Evolutionary conservation across 805 yeast species (phyloP).

Genomic region (Ogataea sp.): DNA sequence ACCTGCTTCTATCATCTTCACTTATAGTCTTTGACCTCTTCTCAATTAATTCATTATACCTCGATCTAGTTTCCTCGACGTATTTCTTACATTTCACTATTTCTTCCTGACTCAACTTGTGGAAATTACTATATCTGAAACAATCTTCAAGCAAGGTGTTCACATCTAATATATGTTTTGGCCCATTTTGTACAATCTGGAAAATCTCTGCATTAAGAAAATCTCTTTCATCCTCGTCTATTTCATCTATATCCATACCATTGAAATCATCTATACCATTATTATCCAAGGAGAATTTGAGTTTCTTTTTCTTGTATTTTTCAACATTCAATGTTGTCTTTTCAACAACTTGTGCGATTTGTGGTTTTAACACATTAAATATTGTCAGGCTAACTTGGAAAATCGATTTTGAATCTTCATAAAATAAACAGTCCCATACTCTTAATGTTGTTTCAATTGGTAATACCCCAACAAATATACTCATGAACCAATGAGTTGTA

Average conservation of each 20-base stretch:
- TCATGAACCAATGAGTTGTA: constrained; percentile 98
- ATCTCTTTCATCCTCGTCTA: constrained; percentile 20
- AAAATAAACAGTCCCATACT: constrained; percentile 92
- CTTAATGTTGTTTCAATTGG: constrained; percentile 86
- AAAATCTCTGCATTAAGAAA: constrained; percentile 39
- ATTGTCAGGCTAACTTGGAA: constrained; percentile 79
- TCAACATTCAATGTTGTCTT: constrained; percentile 6
- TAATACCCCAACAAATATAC: constrained; percentile 82
- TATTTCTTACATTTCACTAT: constrained; percentile 69
- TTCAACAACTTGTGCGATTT: constrained; percentile 30
- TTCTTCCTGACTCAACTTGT: constrained; percentile 74
- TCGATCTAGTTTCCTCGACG: constrained; percentile 56
- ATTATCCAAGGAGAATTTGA: too few species aligned
- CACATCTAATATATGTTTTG: constrained; percentile 65
- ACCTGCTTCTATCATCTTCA: neutral
- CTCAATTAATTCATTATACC: constrained; percentile 25
- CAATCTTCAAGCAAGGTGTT: constrained; percentile 63
- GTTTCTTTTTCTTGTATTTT: neutral
- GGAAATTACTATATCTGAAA: constrained; percentile 39
- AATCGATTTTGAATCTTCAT: constrained; percentile 81
- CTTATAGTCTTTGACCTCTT: constrained; percentile 21
- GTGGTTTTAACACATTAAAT: constrained; percentile 66
- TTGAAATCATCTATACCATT: neutral
- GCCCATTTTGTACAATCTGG: constrained; percentile 78
- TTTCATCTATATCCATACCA: constrained; percentile 2